A percentile compares a stretch with the other conserved stretches of the same genome.
Evolutionary conservation across 768 basidiomycete genomes (phyloP).

Genomic region (Mycena pura): DNA sequence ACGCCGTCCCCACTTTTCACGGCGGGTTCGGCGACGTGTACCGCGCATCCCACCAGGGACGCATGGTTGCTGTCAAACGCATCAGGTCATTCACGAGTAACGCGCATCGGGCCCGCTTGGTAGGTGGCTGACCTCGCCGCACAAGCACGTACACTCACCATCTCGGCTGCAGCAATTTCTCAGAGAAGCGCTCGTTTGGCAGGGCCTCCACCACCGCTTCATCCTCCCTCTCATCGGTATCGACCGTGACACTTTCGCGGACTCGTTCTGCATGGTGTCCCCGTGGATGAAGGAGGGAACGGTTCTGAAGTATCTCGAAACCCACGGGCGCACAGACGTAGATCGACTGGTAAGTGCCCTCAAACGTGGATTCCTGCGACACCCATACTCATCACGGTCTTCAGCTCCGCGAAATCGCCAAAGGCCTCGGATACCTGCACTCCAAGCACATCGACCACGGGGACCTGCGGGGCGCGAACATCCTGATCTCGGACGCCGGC

Average conservation of each 20-base stretch:
- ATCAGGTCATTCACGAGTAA: neutral
- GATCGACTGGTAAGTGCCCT: neutral
- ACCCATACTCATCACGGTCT: neutral
- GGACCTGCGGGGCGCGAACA: conserved; percentile 31
- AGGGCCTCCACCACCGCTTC: conserved; percentile 32
- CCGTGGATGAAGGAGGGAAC: neutral
- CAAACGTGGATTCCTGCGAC: too few species aligned
- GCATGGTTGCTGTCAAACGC: neutral
- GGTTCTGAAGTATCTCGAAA: neutral
- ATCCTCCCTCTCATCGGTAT: conserved; percentile 35
- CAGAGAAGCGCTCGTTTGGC: conserved; percentile 31
- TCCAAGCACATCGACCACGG: neutral
- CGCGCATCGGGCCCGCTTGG: neutral
- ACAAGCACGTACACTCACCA: neutral
- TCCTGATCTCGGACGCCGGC: conserved; percentile 37
- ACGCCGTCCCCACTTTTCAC: conserved; percentile 2
- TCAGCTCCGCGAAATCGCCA: conserved; percentile 27
- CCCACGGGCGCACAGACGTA: neutral
- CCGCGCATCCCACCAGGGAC: conserved; percentile 10
- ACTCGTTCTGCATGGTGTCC: neutral
- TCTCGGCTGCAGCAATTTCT: neutral
- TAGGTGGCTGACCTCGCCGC: neutral
- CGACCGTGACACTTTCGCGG: neutral
- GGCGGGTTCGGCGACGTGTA: conserved; percentile 32
- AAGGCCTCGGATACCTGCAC: neutral